Evolutionary conservation across 495 filamentous ascomycete species (phyloP).

Genomic region (Pseudomonodictys pantanalensis): DNA sequence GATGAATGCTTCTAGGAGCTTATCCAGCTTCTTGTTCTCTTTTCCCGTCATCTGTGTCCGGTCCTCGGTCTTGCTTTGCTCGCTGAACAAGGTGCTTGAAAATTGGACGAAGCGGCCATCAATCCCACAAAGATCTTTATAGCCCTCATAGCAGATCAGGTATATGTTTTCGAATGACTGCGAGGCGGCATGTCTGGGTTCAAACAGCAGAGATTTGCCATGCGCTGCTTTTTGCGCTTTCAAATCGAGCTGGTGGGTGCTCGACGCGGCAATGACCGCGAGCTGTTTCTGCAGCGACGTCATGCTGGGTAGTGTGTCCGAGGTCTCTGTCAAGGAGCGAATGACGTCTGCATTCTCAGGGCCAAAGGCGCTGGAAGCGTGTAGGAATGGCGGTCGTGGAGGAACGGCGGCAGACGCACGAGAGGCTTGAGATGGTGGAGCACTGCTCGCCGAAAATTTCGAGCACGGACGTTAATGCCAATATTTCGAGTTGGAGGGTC

Average conservation of each 20-base stretch:
- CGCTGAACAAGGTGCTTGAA: conserved; percentile 74
- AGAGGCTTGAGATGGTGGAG: not conserved
- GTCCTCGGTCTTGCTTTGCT: conserved; percentile 84
- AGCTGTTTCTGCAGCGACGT: conserved; percentile 45
- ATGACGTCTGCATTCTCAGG: not conserved
- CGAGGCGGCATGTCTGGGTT: conserved; percentile 70
- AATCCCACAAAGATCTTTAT: conserved; percentile 80
- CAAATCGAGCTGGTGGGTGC: conserved; percentile 63
- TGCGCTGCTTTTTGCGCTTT: conserved; percentile 86
- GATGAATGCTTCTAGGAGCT: conserved; percentile 74
- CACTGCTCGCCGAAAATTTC: not conserved
- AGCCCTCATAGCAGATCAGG: conserved; percentile 80
- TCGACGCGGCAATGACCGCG: conserved; percentile 40
- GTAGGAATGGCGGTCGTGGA: too few relatives aligned
- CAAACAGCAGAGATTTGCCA: conserved; percentile 89
- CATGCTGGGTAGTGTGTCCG: conserved; percentile 9
- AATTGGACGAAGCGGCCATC: conserved; percentile 73
- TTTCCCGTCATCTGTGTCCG: conserved; percentile 73
- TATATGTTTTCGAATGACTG: conserved; percentile 90
- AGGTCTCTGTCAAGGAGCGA: not conserved
- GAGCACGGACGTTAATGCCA: not conserved
- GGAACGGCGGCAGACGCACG: too few relatives aligned
- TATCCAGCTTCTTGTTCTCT: conserved; percentile 78
- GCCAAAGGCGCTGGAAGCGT: not conserved
- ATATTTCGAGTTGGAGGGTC: not conserved